Evolutionary conservation across 179 eudicot species (phyloP).

Genomic region (Nepenthes alata): DNA sequence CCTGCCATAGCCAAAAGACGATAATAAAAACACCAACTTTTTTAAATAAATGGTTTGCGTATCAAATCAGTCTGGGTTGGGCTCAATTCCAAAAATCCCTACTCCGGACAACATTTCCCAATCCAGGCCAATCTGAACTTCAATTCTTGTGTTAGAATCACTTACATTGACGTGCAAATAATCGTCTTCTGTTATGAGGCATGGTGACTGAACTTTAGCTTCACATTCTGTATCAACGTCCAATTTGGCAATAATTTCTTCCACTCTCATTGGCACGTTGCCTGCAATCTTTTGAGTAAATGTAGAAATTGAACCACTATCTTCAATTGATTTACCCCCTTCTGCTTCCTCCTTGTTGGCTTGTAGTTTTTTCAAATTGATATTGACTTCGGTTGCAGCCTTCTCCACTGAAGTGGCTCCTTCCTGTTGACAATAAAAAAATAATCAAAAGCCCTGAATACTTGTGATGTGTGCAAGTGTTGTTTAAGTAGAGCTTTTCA

Average conservation of each 20-base stretch:
- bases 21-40: neutral
- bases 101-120: neutral
- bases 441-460: neutral
- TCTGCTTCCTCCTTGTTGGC: slow-evolving; percentile 1
- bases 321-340: neutral
- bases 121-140: neutral
- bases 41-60: neutral
- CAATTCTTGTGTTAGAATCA: neutral
- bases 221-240: neutral
- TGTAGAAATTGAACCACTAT: neutral
- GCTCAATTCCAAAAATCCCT: neutral
- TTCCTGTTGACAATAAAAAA: slow-evolving; percentile 5
- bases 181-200: neutral
- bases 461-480: too few relatives aligned
- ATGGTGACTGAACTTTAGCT: neutral
- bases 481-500: too few relatives aligned
- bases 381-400: slow-evolving; percentile 3
- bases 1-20: neutral
- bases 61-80: neutral
- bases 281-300: neutral
- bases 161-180: neutral
- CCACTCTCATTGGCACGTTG: too few relatives aligned
- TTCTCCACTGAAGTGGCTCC: neutral
- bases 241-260: neutral
- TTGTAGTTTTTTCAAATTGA: neutral